Percentiles rank a stretch among this genome's conserved stretches.
Conservation (phyloP, 139 green algal genomes). For the Medakamo hakoo region DNA sequence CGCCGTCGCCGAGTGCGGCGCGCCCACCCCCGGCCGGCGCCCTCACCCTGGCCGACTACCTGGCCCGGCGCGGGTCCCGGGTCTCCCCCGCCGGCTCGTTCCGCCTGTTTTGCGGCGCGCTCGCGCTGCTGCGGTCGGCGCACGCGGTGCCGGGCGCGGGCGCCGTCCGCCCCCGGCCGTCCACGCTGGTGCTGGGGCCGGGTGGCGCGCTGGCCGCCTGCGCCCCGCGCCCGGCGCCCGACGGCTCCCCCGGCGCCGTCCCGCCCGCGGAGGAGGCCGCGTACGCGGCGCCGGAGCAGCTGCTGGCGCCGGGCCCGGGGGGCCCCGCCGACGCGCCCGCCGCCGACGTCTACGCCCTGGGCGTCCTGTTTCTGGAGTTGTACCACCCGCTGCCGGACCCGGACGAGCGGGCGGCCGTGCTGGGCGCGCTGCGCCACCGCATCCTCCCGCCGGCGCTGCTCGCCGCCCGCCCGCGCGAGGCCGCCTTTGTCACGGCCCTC, state of each 20-base stretch:
- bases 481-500: constrained; percentile 29
- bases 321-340: background rate
- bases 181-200: constrained; percentile 8
- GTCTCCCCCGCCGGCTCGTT: constrained; percentile 9
- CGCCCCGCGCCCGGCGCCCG: background rate
- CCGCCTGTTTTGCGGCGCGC: constrained; percentile 40
- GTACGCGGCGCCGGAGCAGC: constrained; percentile 46
- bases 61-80: background rate
- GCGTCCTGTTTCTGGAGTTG: constrained; percentile 55
- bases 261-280: constrained; percentile 15
- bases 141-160: constrained; percentile 12
- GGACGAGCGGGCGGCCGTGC: constrained; percentile 2
- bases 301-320: constrained; percentile 5
- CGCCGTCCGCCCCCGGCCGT: constrained; percentile 12
- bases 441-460: constrained; percentile 25
- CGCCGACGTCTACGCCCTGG: constrained; percentile 29
- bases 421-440: constrained; percentile 25
- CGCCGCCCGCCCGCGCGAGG: constrained; percentile 23
- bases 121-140: constrained; percentile 25
- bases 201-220: constrained; percentile 1
- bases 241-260: background rate
- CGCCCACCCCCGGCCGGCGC: background rate
- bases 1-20: background rate
- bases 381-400: constrained; percentile 13
- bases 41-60: background rate